Conservation (phyloP, 345 rosid genomes). For the Bruguiera gymnorhiza region DNA sequence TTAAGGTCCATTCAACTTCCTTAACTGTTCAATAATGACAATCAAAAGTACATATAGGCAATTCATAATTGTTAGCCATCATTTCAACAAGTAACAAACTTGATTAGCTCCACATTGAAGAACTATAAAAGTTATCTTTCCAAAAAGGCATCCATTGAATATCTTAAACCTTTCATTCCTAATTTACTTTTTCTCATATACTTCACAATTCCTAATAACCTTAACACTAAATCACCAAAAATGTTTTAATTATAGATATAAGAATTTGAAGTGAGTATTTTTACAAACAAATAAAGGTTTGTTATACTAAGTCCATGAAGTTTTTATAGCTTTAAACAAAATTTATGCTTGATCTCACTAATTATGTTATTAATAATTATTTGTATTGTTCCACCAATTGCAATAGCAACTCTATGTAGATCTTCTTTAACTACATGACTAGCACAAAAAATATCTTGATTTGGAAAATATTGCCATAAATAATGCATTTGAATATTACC, state of each 20-base stretch:
- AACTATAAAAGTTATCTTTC: constrained; percentile 81
- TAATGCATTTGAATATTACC: background rate
- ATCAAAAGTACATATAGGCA: too few species aligned
- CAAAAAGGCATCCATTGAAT: constrained; percentile 96
- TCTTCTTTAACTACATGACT: constrained; percentile 98
- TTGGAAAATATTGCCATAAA: constrained; percentile 83
- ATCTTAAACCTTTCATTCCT: constrained; percentile 96
- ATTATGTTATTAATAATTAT: constrained; percentile 87
- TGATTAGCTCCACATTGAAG: constrained; percentile 99
- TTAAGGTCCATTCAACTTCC: too few species aligned
- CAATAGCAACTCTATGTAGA: constrained; percentile 88
- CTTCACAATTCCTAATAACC: constrained; percentile 95
- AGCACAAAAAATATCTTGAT: constrained; percentile 96
- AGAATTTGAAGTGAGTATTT: background rate
- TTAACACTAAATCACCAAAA: constrained; percentile 29
- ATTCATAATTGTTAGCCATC: too few species aligned
- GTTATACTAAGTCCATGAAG: background rate
- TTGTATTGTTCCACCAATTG: constrained; percentile 91
- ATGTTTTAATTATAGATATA: background rate
- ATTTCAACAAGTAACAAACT: constrained; percentile 37
- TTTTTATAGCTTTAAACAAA: background rate
- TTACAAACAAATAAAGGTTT: background rate
- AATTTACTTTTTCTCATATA: constrained; percentile 92
- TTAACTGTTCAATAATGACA: too few species aligned
- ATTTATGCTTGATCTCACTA: constrained; percentile 49